phyloP scores from a whole-genome alignment of 805 yeast species.

The Tetrapisispora namnaoensis region DNA sequence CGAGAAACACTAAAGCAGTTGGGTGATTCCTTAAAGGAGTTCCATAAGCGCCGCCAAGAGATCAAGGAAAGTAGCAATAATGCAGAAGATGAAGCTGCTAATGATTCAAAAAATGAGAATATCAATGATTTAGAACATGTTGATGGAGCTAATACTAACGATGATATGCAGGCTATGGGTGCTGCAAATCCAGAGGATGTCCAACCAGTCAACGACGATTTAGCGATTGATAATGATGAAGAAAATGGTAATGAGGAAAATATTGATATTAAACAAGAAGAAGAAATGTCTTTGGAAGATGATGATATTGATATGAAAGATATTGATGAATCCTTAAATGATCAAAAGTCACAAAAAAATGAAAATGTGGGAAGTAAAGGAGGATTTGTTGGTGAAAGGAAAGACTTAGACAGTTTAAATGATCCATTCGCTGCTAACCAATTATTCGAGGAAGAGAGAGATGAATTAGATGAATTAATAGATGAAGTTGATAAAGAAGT shows the following conservation, averaged over 20 bases:
- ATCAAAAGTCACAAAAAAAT: slow-evolving; percentile 19
- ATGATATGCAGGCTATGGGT: slow-evolving; percentile 87
- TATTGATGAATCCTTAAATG: slow-evolving; percentile 13
- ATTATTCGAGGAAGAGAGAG: slow-evolving; percentile 18
- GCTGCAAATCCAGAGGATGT: slow-evolving; percentile 74
- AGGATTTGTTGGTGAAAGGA: slow-evolving; percentile 44
- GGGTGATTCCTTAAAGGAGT: slow-evolving; percentile 87
- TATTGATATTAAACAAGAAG: slow-evolving; percentile 28
- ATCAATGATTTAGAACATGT: slow-evolving; percentile 84
- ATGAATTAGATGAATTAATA: slow-evolving; percentile 26
- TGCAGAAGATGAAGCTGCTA: slow-evolving; percentile 37
- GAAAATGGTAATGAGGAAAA: slow-evolving; percentile 23
- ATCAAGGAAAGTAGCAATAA: slow-evolving; percentile 56
- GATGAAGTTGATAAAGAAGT: slow-evolving; percentile 29
- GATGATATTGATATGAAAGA: slow-evolving; percentile 22
- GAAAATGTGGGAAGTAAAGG: slow-evolving; percentile 32
- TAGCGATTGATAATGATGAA: slow-evolving; percentile 69
- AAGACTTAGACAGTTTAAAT: slow-evolving; percentile 14
- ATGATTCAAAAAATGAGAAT: slow-evolving; percentile 47
- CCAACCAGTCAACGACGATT: slow-evolving; percentile 67
- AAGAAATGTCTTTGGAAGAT: slow-evolving; percentile 26
- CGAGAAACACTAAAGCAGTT: slow-evolving; percentile 74
- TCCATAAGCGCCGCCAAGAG: slow-evolving; percentile 82
- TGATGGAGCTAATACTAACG: slow-evolving; percentile 67
- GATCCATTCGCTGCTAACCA: slow-evolving; percentile 35